Evolutionary conservation across 768 basidiomycete genomes (phyloP), one percentile per base, ranked within the genome.

Genomic region (Tricholoma sp.): DNA sequence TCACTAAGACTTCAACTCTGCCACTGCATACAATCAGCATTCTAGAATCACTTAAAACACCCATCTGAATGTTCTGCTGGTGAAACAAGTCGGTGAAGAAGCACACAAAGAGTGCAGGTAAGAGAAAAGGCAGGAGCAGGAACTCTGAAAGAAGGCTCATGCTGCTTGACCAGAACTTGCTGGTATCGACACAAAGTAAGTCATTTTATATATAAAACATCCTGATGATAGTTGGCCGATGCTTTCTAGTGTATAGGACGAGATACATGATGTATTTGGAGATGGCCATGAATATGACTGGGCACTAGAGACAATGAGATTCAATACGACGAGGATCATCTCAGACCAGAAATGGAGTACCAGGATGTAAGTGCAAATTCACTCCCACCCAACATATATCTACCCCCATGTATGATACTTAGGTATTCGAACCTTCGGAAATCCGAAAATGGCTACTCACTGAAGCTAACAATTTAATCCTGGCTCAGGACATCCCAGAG

Each of bases 391-490:
- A 57, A 57, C 64, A 39, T 50, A 49, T 47, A 29, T 49, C 36
- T 47, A 54, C 55, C 53, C n/a, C 59, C 54, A 61, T 44, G 42
- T 54, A 18, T 12, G 12, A 18, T 34, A 5, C 32, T 9, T 63
- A 98, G 94, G 93, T 98, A 58, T 99, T 98, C 63, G 97, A 99
- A 67, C 97, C 97, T 0, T 90, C 95, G 10, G 94, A 98, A 75
- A 98, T 99, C 66, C 85, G 84, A 52, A 88, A 86, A 58, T 83
- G 91, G 39, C 78, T 92, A 77, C 76, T 98, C 29, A 96, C 94
- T 2, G 93, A 94, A 60, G 93, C 92, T 56, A 96, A 99, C 69
- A 91, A 96, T 64, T 76, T 92, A 48, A 95, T 99, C 59, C 88
- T 95, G 47, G 84, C 81, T 15, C 84, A 82, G 66, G 97, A 98